phyloP scores from a whole-genome alignment of 345 rosid genomes.

The Nephelium lappaceum region DNA sequence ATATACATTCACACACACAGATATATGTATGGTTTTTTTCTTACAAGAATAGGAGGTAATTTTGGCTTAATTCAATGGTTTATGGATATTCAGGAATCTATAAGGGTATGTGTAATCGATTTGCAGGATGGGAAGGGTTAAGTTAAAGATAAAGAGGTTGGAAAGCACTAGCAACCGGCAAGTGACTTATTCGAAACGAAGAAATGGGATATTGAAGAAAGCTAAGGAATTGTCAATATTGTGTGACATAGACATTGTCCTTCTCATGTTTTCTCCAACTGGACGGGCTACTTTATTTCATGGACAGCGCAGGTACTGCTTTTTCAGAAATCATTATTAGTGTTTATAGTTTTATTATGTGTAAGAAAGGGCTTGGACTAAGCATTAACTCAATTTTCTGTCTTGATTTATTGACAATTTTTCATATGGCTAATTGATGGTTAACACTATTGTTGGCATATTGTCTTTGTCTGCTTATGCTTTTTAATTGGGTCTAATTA shows the following conservation, averaged over 20 bases:
- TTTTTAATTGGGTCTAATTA: neutral
- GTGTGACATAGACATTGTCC: conserved; percentile 79
- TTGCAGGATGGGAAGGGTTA: conserved; percentile 88
- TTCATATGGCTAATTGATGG: neutral
- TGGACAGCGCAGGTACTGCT: conserved; percentile 68
- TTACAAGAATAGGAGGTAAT: too few species aligned
- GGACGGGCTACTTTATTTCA: conserved; percentile 73
- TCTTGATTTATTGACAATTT: neutral
- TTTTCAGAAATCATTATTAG: neutral
- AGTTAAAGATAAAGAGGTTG: conserved; percentile 79
- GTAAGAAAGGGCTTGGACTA: neutral
- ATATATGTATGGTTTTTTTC: too few species aligned
- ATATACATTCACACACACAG: too few species aligned
- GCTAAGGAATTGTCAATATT: conserved; percentile 85
- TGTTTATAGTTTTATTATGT: neutral
- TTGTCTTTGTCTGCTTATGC: neutral
- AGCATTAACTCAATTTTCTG: too few species aligned
- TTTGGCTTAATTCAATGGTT: neutral
- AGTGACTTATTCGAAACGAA: conserved; percentile 82
- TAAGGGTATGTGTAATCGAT: neutral
- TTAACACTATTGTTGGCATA: neutral
- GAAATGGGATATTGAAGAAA: conserved; percentile 86
- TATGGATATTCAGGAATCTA: neutral
- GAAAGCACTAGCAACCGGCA: conserved; percentile 77
- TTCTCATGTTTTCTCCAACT: conserved; percentile 89